Percentiles rank a stretch among this genome's conserved stretches.
phyloP scores from a whole-genome alignment of 2,329 filamentous ascomycete species.

The Trichoderma koningiopsis region DNA sequence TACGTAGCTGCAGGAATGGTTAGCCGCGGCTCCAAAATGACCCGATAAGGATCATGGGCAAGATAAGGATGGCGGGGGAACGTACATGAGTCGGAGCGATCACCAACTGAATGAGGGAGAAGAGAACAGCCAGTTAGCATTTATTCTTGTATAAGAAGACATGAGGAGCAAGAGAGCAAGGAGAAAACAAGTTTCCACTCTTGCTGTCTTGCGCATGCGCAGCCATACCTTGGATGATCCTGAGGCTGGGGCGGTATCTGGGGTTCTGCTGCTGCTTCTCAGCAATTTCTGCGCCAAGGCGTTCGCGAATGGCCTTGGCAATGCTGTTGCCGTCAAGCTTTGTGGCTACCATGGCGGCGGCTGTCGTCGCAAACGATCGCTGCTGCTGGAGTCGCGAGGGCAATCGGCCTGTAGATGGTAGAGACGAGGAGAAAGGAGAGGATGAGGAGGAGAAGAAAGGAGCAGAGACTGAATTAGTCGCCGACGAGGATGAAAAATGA shows the following conservation, averaged over 20 bases:
- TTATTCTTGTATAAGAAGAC: background rate
- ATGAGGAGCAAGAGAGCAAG: background rate
- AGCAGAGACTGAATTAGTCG: background rate
- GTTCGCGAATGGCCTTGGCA: constrained; percentile 86
- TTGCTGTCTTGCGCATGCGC: background rate
- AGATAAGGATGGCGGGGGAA: background rate
- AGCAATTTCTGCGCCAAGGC: constrained; percentile 76
- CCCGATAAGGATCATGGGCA: constrained; percentile 10
- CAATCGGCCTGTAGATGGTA: constrained; percentile 11
- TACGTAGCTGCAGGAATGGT: constrained; percentile 72
- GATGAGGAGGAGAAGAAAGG: constrained; percentile 8
- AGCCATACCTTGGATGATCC: constrained; percentile 85
- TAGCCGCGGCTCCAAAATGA: constrained; percentile 25
- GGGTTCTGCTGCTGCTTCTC: constrained; percentile 81
- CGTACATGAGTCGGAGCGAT: constrained; percentile 85
- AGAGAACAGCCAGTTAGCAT: background rate
- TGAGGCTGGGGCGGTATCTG: constrained; percentile 83
- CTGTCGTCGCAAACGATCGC: constrained; percentile 50
- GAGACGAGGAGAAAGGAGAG: background rate
- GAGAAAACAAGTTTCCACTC: background rate
- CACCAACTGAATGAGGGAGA: constrained; percentile 65
- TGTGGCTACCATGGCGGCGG: constrained; percentile 73
- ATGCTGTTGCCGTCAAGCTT: constrained; percentile 97
- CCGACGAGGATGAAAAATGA: constrained; percentile 7
- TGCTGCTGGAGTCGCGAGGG: constrained; percentile 22